Conservation (phyloP, 345 rosid species). For the Gynandropsis gynandra region DNA sequence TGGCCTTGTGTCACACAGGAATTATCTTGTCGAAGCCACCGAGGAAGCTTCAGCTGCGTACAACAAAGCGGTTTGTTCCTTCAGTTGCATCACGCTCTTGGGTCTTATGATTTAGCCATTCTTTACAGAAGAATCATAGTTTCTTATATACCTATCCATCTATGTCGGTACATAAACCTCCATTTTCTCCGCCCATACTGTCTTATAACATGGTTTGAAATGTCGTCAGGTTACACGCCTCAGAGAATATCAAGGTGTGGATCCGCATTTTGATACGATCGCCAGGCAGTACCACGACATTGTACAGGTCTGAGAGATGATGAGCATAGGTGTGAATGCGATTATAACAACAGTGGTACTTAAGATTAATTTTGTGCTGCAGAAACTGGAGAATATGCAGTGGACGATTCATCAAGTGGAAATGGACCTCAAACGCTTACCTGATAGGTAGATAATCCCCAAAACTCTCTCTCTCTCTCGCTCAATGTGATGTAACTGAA, state of each 20-base stretch:
- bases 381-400: conserved; percentile 93
- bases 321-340: too few species aligned
- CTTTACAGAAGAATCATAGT: not conserved
- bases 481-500: too few species aligned
- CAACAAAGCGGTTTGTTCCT: conserved; percentile 79
- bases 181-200: not conserved
- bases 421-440: conserved; percentile 73
- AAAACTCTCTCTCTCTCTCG: too few species aligned
- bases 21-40: conserved; percentile 84
- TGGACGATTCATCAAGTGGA: conserved; percentile 96
- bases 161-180: not conserved
- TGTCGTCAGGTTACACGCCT: conserved; percentile 75
- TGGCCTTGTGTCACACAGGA: conserved; percentile 36
- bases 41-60: conserved; percentile 94
- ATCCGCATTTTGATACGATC: conserved; percentile 85
- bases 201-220: not conserved
- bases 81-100: conserved; percentile 13
- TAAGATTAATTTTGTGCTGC: conserved; percentile 20
- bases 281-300: conserved; percentile 95
- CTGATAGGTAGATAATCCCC: conserved; percentile 26
- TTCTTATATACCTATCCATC: not conserved
- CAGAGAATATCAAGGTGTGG: conserved; percentile 94
- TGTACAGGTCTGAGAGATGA: conserved; percentile 46
- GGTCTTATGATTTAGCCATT: conserved; percentile 2
- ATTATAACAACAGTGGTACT: conserved; percentile 15